Percentiles rank a stretch among this genome's conserved stretches.
Evolutionary conservation across 768 basidiomycete species (phyloP).

Genomic region (Leccinum arenicola): DNA sequence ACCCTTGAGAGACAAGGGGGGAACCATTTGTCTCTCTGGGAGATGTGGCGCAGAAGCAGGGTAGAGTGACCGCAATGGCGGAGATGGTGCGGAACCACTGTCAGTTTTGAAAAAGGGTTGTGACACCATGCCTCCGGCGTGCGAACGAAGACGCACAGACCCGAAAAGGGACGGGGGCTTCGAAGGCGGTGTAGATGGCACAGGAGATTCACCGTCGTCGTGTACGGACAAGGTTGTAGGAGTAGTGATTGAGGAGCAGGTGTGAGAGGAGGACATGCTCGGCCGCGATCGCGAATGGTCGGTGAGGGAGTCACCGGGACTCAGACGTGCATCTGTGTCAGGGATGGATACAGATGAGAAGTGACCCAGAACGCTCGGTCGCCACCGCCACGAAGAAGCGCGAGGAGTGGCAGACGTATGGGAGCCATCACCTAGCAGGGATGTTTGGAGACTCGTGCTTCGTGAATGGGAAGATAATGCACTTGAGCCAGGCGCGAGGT

Average conservation of each 20-base stretch:
- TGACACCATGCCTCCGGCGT: constrained; percentile 25
- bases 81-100: constrained; percentile 26
- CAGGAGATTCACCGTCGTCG: constrained; percentile 36
- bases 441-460: constrained; percentile 49
- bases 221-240: constrained; percentile 36
- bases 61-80: constrained; percentile 36
- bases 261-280: constrained; percentile 60
- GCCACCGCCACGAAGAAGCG: constrained; percentile 44
- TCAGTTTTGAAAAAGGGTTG: constrained; percentile 34
- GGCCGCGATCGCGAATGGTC: constrained; percentile 54
- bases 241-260: constrained; percentile 45
- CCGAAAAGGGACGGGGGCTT: constrained; percentile 34
- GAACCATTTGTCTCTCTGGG: constrained; percentile 33
- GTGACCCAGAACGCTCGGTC: constrained; percentile 65
- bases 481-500: constrained; percentile 28
- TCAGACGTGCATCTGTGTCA: constrained; percentile 41
- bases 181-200: constrained; percentile 37
- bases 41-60: constrained; percentile 40
- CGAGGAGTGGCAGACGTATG: constrained; percentile 9
- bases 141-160: constrained; percentile 32
- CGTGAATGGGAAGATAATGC: constrained; percentile 40
- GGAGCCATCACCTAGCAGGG: constrained; percentile 25
- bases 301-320: constrained; percentile 39
- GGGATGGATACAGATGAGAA: constrained; percentile 51
- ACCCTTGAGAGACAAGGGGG: constrained; percentile 30